Percentiles rank a stretch among this genome's conserved stretches.
These are phyloP conservation scores for Huiozyma naganishii DNA, from an alignment of 805 yeast genomes.

Conservation along the genomic window DNA sequence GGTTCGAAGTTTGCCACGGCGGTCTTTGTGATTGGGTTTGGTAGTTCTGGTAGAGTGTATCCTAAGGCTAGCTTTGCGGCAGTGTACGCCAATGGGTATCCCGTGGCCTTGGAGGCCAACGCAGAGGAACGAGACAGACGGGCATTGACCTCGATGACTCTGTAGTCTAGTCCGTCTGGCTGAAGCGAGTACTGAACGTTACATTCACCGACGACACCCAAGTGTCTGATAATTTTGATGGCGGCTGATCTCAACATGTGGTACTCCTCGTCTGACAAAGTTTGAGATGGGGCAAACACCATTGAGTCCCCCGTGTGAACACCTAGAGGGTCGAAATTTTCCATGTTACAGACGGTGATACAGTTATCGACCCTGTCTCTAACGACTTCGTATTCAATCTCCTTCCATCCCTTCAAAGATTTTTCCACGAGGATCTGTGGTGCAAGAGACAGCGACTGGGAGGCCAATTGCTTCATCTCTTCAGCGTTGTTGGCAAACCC, in stretches of 20 bases:
- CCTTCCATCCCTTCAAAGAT: constrained; percentile 98
- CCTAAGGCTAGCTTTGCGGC: constrained; percentile 97
- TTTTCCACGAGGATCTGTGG: constrained; percentile 95
- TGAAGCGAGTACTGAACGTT: constrained; percentile 94
- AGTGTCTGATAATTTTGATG: constrained; percentile 90
- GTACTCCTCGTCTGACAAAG: constrained; percentile 92
- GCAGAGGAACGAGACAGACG: constrained; percentile 96
- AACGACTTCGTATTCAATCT: constrained; percentile 96
- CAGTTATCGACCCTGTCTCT: constrained; percentile 94
- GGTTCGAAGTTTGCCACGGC: constrained; percentile 97
- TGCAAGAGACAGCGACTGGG: constrained; percentile 79
- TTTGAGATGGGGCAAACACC: constrained; percentile 97
- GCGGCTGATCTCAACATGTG: constrained; percentile 98
- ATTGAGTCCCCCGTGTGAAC: constrained; percentile 98
- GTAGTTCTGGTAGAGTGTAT: constrained; percentile 87
- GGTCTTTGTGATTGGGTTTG: constrained; percentile 92
- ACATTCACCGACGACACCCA: constrained; percentile 99
- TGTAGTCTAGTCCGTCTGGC: constrained; percentile 89
- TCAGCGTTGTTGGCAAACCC: constrained; percentile 82
- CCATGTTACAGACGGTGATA: constrained; percentile 98
- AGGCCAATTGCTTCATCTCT: constrained; percentile 77
- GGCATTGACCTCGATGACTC: constrained; percentile 96
- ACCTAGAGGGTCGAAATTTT: constrained; percentile 96
- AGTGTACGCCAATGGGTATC: constrained; percentile 96
- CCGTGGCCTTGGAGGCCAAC: constrained; percentile 96